Evolutionary conservation across 257 asterid genomes (phyloP), one percentile per base, ranked within the genome.

Genomic region (Jaltomata sinuosa): DNA sequence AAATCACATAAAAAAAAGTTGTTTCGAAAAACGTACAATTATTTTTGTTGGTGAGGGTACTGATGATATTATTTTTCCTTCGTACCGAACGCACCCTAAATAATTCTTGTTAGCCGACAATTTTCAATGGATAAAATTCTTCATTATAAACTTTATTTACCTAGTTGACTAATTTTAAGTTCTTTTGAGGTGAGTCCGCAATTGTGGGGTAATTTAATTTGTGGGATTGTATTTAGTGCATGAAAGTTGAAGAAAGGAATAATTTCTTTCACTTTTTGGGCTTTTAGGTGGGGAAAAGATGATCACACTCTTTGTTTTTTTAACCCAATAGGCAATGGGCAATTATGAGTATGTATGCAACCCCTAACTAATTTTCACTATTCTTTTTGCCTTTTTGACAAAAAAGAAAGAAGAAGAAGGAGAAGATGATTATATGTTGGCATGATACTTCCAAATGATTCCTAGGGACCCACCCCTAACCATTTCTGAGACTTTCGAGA

Each of bases 181-280:
- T 74, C 38, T 74, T 74, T 74, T 22, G 57, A 74, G 81, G 53
- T 47, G 40, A 76, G 61, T 47, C 81, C 81, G 61, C 61, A 76
- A 76, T 76, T 76, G 81, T 76, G 40, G 81, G 81, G 59, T 45
- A 74, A 45, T 74, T 74, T n/a, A n/a, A n/a, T n/a, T n/a, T 72
- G 55, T 42, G 38, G 57, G 80, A 74, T 42, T 47, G 16, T 76
- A 10, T 76, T 76, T 76, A 47, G 61, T 76, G 81, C 61, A 47
- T 76, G 81, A 76, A 76, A 76, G 81, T 47, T 76, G 81, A 76
- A 76, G 61, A 47, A 47, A 76, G 81, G 81, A 47, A 76, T 76
- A 76, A 76, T 47, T 7, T 45, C 81, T 27, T 47, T 18, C 81
- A 76, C 81, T 76, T 76, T n/a, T 76, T 36, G 81, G 40, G 22